These are phyloP conservation scores for Suillus hirtellus DNA, from an alignment of 768 basidiomycete genomes.

Conservation along the genomic window DNA sequence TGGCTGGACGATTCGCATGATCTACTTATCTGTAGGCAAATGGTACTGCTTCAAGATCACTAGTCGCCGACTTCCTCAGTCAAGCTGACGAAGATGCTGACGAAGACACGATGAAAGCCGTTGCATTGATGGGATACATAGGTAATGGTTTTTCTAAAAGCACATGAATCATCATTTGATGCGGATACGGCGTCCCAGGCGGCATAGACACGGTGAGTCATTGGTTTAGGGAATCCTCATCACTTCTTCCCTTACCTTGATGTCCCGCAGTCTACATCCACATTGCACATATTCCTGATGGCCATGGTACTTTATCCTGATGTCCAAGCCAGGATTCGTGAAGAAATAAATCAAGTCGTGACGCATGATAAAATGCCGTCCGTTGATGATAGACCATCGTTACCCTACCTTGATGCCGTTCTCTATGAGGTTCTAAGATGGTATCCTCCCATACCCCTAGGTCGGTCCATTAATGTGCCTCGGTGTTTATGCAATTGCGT, in stretches of 20 bases:
- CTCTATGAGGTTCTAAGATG: slow-evolving; percentile 13
- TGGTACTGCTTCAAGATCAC: background rate
- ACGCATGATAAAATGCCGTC: slow-evolving; percentile 22
- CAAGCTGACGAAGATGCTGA: background rate
- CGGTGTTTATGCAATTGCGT: background rate
- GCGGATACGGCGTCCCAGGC: background rate
- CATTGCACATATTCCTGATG: slow-evolving; percentile 27
- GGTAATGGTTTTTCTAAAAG: background rate
- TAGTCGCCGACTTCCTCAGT: slow-evolving; percentile 1
- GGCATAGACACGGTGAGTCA: background rate
- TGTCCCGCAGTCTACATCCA: slow-evolving; percentile 19
- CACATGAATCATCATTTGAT: background rate
- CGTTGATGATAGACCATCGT: slow-evolving; percentile 11
- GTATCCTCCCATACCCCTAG: slow-evolving; percentile 10
- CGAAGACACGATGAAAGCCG: background rate
- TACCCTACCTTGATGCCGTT: slow-evolving; percentile 17
- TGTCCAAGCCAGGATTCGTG: slow-evolving; percentile 27
- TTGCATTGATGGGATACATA: slow-evolving; percentile 2
- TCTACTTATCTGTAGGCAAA: background rate
- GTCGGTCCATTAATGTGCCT: slow-evolving; percentile 1
- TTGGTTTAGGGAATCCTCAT: slow-evolving; percentile 15
- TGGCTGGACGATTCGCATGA: no score
- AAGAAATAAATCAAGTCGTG: slow-evolving; percentile 27
- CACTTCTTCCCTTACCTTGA: slow-evolving; percentile 26
- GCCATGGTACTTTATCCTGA: slow-evolving; percentile 32